Evolutionary conservation across 2,329 filamentous ascomycete species (phyloP), one percentile per base, ranked within the genome.

Genomic region (Chaetomiaceae sp.): DNA sequence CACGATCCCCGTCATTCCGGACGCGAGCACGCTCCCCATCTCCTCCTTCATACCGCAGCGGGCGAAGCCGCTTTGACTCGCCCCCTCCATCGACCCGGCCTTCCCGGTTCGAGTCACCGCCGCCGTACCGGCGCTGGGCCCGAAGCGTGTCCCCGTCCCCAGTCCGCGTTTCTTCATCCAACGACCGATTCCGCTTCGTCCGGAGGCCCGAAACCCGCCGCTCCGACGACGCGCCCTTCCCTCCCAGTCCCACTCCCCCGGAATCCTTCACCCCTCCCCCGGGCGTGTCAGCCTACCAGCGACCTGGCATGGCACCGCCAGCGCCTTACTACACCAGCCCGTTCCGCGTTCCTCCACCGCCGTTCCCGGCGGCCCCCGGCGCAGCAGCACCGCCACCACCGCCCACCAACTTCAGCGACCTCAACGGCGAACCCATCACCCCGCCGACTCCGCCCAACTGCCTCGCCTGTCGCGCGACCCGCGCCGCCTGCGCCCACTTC

Each of bases 201-300:
- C 54, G 39, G 34, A 40, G 49, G 17, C 39, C 29, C 39, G 19
- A 15, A 22, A 22, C 31, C 4, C 47, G 19, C 37, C 7, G 9
- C 23, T 47, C 51, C 46, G 49, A 51, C 33, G 45, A 44, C 31
- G 45, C 38, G n/a, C 37, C 51, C 19, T 53, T 43, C 34, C 33
- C 53, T 15, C 57, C 54, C 2, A 53, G 48, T 12, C 57, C 54
- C 2, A 53, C 51, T 15, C 57, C 57, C 2, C 57, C 51, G 1
- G 45, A 51, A 15, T 51, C 51, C 14, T 56, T 31, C 51, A 59
- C 51, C 14, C 56, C 53, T 1, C 53, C 56, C 1, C 56, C 53
- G 4, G 46, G 19, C 6, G 46, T 55, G 3, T 53, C 53, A 3
- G 50, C 47, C 5, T 58, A 55, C 43, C 22, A 39, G n/a, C 39